phyloP scores from a whole-genome alignment of 164 flowering plant genomes.

The Taxillus chinensis region DNA sequence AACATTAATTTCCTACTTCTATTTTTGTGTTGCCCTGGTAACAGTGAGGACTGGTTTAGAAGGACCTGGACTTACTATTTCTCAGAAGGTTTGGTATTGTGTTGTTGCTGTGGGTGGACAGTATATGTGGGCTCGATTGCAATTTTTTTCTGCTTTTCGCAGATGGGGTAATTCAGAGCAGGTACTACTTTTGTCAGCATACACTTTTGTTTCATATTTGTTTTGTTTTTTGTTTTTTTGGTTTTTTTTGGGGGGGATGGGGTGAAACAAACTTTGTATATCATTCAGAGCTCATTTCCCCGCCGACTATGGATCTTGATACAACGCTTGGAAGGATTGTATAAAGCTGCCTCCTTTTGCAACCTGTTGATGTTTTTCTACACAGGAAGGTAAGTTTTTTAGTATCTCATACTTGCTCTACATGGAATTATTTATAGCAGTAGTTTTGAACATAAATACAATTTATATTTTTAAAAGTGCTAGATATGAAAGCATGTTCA shows the following conservation, averaged over 20 bases:
- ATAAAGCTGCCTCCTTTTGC: conserved; percentile 83
- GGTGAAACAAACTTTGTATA: neutral
- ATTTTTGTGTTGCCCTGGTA: neutral
- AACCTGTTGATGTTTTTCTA: conserved; percentile 81
- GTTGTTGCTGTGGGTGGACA: conserved; percentile 89
- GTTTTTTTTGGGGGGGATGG: neutral
- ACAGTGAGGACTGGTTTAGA: conserved; percentile 93
- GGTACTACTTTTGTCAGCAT: conserved; percentile 24
- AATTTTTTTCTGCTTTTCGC: conserved; percentile 94
- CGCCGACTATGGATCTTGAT: conserved; percentile 69
- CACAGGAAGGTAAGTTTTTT: conserved; percentile 61
- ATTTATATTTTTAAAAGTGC: no score
- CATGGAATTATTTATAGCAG: neutral
- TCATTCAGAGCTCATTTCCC: conserved; percentile 66
- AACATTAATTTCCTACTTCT: neutral
- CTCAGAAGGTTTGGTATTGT: conserved; percentile 91
- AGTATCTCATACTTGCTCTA: neutral
- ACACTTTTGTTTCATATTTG: no score
- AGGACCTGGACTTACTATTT: conserved; percentile 81
- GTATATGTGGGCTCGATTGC: conserved; percentile 83
- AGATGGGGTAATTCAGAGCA: conserved; percentile 97
- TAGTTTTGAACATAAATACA: neutral
- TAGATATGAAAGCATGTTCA: no score
- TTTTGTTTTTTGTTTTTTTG: conserved; percentile 1
- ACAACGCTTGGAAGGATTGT: conserved; percentile 74